Evolutionary conservation across 1,139 yeast species (phyloP).

Genomic region (Candida glucosophila): DNA sequence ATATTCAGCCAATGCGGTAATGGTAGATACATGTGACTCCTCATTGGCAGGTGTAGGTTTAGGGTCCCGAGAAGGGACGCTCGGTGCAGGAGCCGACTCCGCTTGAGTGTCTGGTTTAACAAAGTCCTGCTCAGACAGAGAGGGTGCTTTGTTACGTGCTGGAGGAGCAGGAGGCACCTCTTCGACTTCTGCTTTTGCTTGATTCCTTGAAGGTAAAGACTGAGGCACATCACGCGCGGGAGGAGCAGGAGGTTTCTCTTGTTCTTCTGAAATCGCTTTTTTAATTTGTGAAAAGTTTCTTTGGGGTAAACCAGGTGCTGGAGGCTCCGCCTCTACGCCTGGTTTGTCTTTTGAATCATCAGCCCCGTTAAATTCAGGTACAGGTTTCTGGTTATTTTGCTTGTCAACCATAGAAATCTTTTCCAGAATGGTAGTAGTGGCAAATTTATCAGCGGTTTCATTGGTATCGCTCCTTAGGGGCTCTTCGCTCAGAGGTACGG

Average conservation of each 20-base stretch:
- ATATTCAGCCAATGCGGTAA: slow-evolving; percentile 53
- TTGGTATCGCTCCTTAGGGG: slow-evolving; percentile 4
- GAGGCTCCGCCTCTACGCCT: slow-evolving; percentile 15
- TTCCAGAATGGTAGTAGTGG: slow-evolving; percentile 10
- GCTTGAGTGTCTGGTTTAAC: slow-evolving; percentile 2
- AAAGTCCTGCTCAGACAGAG: slow-evolving; percentile 7
- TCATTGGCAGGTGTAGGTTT: slow-evolving; percentile 12
- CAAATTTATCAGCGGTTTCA: slow-evolving; percentile 6
- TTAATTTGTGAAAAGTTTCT: slow-evolving; percentile 1
- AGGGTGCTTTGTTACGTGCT: slow-evolving; percentile 15
- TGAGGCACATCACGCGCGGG: slow-evolving; percentile 7
- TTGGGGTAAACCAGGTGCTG: slow-evolving; percentile 1
- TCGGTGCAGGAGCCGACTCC: slow-evolving; percentile 3
- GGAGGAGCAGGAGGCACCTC: slow-evolving; percentile 10
- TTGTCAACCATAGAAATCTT: slow-evolving; percentile 1
- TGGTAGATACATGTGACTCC: slow-evolving; percentile 7
- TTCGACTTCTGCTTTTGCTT: slow-evolving; percentile 1
- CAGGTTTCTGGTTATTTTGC: slow-evolving; percentile 1
- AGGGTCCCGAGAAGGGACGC: too few species aligned
- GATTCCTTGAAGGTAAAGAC: slow-evolving; percentile 16
- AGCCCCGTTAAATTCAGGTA: slow-evolving; percentile 1
- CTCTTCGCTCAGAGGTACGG: slow-evolving; percentile 21
- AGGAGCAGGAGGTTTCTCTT: slow-evolving; percentile 1
- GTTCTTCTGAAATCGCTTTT: not conserved
- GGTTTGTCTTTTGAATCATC: slow-evolving; percentile 12